Evolutionary conservation across 768 basidiomycete species (phyloP), one percentile per base, ranked within the genome.

Genomic region (Macrolepiota fuliginosa): DNA sequence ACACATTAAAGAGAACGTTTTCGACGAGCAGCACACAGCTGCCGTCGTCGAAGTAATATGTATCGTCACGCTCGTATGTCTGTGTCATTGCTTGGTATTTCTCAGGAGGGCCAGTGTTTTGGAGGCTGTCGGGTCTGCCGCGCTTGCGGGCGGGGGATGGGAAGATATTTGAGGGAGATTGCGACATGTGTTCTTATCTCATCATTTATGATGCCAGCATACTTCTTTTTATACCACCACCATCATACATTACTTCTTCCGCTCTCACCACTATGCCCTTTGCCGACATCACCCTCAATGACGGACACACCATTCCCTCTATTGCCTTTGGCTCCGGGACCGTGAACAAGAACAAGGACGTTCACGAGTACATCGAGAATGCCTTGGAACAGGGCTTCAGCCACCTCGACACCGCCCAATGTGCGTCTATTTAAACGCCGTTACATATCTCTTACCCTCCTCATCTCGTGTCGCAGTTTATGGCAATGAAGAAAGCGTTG

Each of bases 1-100:
- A 35, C 64, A 88, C 89, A 67, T 88, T 90, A 73, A 91, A 91
- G 59, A 91, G 70, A 10, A 81, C 84, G 66, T 86, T 80, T 62
- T 82, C 80, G 12, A 91, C 83, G 35, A 83, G 76, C 49, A 91
- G 69, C 17, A 90, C 77, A 65, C 86, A 89, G 66, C 87, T 89
- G 47, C 89, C 90, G 65, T 90, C 87, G 37, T 81, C 75, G 62
- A 88, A 77, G 69, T 90, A 91, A 66, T 82, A 91, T 5, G 68
- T 70, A n/a, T 77, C 70, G 66, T 91, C 88, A 56, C 80, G 74
- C 29, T 62, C 69, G 46, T 52, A 63, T 11, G 58, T 63, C 62
- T 25, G 29, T 13, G 25, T 25, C 42, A 55, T 50, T 3, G 56
- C 52, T 24, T 54, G 55, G 3, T 42, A 47, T 47, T 60, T 54